A percentile compares a stretch with the other conserved stretches of the same genome.
phyloP scores from a whole-genome alignment of 257 asterid genomes.

The Petunia axillaris region DNA sequence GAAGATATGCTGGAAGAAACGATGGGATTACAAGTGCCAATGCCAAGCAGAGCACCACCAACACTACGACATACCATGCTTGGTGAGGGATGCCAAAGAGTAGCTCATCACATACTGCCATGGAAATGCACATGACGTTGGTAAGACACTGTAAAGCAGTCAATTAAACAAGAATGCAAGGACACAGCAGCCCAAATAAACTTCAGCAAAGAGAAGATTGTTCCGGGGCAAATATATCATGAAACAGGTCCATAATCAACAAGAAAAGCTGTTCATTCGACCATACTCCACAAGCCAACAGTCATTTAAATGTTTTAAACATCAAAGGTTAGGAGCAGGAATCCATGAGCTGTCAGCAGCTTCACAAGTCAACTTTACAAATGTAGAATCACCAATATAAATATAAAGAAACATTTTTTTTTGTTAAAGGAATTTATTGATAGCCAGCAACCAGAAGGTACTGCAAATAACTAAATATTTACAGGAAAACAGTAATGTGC shows the following conservation, averaged over 20 bases:
- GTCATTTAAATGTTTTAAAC: neutral
- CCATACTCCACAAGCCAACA: neutral
- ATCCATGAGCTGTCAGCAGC: neutral
- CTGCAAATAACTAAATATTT: too few species aligned
- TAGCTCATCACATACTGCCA: conserved; percentile 89
- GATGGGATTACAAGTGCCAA: conserved; percentile 62
- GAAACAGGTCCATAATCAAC: neutral
- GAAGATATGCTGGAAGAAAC: conserved; percentile 63
- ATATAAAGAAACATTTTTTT: too few species aligned
- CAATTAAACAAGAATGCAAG: conserved; percentile 22
- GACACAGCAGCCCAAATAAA: conserved; percentile 18
- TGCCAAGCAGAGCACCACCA: conserved; percentile 63
- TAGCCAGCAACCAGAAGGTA: too few species aligned
- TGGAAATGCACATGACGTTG: conserved; percentile 20
- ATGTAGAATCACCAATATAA: neutral
- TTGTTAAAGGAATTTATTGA: too few species aligned
- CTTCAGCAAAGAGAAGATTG: neutral
- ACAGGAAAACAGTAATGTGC: too few species aligned
- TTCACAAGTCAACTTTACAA: conserved; percentile 10
- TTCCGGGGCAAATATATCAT: neutral
- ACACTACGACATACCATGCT: conserved; percentile 72
- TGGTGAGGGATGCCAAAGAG: conserved; percentile 74
- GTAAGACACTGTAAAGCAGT: neutral
- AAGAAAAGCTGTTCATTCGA: conserved; percentile 1
- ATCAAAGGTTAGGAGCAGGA: conserved; percentile 6